These are phyloP conservation scores for Hemileccinum rubropunctum DNA, from an alignment of 768 basidiomycete genomes.

Conservation along the genomic window DNA sequence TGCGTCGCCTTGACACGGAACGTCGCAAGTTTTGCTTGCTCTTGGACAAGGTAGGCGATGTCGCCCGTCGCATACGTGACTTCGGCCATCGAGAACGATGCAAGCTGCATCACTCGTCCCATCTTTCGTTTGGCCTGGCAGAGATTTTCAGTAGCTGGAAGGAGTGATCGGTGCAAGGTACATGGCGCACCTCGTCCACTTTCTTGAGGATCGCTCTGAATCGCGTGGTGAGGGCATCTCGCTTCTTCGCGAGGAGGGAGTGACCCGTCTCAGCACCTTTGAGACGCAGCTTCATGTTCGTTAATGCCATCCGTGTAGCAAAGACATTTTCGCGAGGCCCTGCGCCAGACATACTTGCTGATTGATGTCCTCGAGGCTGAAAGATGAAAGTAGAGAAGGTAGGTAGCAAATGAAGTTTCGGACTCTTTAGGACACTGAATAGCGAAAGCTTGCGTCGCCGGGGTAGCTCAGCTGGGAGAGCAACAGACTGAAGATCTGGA, in stretches of 20 bases:
- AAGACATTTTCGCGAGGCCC: constrained; percentile 92
- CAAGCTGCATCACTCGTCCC: constrained; percentile 98
- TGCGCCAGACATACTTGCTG: constrained; percentile 74
- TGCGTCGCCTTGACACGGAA: constrained; percentile 94
- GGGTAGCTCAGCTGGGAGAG: constrained; percentile 76
- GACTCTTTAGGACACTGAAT: too few species aligned
- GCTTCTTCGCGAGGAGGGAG: constrained; percentile 94
- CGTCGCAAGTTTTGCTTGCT: constrained; percentile 86
- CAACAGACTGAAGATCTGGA: constrained; percentile 77
- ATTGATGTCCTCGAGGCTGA: not conserved
- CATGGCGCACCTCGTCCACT: constrained; percentile 87
- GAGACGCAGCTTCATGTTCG: constrained; percentile 84
- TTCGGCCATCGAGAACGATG: constrained; percentile 98
- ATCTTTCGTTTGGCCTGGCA: constrained; percentile 95
- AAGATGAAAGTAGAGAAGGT: not conserved
- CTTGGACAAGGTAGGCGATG: constrained; percentile 97
- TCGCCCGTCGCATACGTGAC: constrained; percentile 98
- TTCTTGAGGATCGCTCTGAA: constrained; percentile 93
- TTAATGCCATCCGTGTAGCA: constrained; percentile 96
- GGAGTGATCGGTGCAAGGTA: not conserved
- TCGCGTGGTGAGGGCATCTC: constrained; percentile 92
- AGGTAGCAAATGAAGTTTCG: not conserved
- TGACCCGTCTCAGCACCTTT: constrained; percentile 95
- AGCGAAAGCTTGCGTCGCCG: too few species aligned
- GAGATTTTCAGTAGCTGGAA: constrained; percentile 20